Evolutionary conservation across 2,329 filamentous ascomycete species (phyloP), one percentile per base, ranked within the genome.

Genomic region (Periconia digitata): DNA sequence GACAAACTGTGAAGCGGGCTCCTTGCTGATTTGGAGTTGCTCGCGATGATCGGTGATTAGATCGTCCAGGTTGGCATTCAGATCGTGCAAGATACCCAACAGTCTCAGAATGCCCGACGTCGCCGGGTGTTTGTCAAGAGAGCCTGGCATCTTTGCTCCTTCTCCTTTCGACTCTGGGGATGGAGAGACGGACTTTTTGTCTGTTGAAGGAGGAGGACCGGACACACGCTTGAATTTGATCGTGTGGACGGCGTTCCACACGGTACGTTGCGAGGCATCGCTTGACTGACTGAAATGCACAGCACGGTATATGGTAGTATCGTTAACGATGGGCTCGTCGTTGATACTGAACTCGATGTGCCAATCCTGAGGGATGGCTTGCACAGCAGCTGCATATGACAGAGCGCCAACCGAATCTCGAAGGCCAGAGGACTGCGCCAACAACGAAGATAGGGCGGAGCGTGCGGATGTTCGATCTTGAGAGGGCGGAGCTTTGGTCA

Each of bases 311-410:
- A 99, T 92, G 0, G 94, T 99, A 0, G 90, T 96, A 61, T 97
- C 92, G 58, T 92, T 94, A 0, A 89, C 80, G 49, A 99, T 87
- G 1, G 88, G 81, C 68, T 91, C 90, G 44, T 82, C 87, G 55
- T 95, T 87, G 42, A 97, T 82, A 57, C 84, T 92, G 72, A 99
- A 99, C 64, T 97, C 90, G 51, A 99, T 91, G 63, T 99, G 92
- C 94, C 94, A 99, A 65, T 97, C 92, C 65, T 95, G 88, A 1
- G 92, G 90, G 0, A 84, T 78, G 13, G 89, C 79, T 59, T 92
- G 89, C 44, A 95, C 82, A 3, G 90, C 90, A 44, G 89, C 88
- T 20, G 91, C 87, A 69, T 96, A 96, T 0, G 91, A 90, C 72
- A 90, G 84, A 1, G 85, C 80, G 15, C 85, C 76, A 0, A 83